Conservation (phyloP, 495 filamentous ascomycete genomes). For the Hypoxylon perforatum region DNA sequence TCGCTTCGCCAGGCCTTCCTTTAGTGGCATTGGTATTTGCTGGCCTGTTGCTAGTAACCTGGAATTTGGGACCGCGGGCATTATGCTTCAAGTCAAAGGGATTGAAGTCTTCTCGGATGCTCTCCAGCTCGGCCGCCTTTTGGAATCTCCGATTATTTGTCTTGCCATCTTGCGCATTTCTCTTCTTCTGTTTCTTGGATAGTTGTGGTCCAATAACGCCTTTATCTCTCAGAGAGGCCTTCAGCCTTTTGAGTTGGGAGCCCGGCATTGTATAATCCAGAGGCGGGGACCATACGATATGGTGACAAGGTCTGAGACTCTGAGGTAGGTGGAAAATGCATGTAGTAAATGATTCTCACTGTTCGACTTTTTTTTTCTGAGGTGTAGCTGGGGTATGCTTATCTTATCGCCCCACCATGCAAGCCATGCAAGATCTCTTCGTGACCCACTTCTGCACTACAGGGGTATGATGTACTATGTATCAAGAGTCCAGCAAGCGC, state of each 20-base stretch:
- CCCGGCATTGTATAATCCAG: conserved; percentile 74
- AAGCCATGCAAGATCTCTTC: neutral
- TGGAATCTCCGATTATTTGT: conserved; percentile 75
- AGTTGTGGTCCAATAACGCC: conserved; percentile 89
- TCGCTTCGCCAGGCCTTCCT: conserved; percentile 81
- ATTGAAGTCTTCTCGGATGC: conserved; percentile 94
- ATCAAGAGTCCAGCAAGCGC: too few relatives aligned
- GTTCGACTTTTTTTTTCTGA: conserved; percentile 41
- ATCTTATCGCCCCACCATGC: conserved; percentile 38
- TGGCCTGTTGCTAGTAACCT: conserved; percentile 71
- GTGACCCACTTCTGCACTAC: neutral
- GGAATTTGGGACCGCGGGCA: conserved; percentile 76
- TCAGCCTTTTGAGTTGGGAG: conserved; percentile 95
- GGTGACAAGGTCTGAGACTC: conserved; percentile 1
- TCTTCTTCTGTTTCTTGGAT: conserved; percentile 89
- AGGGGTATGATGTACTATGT: too few relatives aligned
- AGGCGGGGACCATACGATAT: neutral
- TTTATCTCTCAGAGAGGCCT: conserved; percentile 84
- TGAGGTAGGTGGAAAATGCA: neutral
- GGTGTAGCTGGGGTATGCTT: neutral
- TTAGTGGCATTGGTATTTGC: conserved; percentile 61
- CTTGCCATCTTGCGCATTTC: conserved; percentile 72
- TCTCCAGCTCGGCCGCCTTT: conserved; percentile 76
- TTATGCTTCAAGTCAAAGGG: conserved; percentile 91
- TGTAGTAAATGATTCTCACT: conserved; percentile 6